Conservation (phyloP, 306 rosid genomes). For the Prinsepia uniflora region DNA sequence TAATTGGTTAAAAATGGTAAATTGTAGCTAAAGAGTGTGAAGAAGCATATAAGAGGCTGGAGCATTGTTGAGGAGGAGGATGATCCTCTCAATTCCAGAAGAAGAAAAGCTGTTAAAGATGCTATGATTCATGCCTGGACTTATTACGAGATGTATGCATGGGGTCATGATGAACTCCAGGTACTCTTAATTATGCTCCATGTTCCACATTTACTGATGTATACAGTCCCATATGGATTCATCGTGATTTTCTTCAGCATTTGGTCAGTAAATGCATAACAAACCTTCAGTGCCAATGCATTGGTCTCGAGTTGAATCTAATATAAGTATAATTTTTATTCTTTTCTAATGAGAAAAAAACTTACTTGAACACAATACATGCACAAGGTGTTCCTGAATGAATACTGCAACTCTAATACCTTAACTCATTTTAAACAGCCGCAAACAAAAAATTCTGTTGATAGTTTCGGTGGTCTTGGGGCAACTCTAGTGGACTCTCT, state of each 20-base stretch:
- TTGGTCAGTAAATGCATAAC: too few relatives aligned
- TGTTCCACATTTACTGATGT: background rate
- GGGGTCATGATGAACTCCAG: constrained; percentile 73
- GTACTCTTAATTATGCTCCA: constrained; percentile 29
- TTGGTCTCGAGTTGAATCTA: background rate
- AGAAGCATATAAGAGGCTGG: constrained; percentile 13
- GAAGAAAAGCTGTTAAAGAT: constrained; percentile 49
- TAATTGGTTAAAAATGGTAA: background rate
- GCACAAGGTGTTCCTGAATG: background rate
- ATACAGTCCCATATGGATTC: background rate
- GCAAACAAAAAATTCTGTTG: constrained; percentile 37
- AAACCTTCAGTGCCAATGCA: too few relatives aligned
- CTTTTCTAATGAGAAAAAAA: background rate
- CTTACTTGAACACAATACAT: background rate
- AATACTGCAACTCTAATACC: constrained; percentile 17
- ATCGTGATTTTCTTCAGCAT: too few relatives aligned
- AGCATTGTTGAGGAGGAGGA: constrained; percentile 22
- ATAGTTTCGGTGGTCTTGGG: constrained; percentile 61
- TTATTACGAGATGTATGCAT: constrained; percentile 58
- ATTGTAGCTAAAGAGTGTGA: constrained; percentile 37
- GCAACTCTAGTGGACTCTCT: constrained; percentile 66
- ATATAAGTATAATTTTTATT: background rate
- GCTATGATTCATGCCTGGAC: constrained; percentile 59
- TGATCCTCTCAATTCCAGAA: constrained; percentile 35
- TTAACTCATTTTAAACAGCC: constrained; percentile 46